Base-by-base conservation (phyloP, 2,329 filamentous ascomycete genomes). In the Dendrostoma leiphaemia region DNA sequence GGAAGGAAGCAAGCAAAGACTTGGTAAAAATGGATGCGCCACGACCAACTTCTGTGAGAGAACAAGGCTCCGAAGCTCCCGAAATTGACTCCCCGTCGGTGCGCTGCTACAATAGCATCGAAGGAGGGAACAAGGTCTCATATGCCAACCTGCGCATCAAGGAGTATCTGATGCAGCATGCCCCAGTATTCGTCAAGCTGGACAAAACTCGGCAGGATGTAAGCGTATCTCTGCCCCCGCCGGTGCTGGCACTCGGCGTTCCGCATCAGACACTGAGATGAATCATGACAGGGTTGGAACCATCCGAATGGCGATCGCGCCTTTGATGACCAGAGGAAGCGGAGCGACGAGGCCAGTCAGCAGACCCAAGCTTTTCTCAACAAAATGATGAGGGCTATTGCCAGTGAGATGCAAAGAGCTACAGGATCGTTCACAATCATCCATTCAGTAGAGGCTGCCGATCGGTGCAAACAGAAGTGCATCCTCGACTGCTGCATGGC, bases 401-500 rank as follows among this genome's bases (percentile, higher is more conserved):
- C 48, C 6, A 19, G 29, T 4, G 43, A 48, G 34, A 51, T 56
- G 21, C 49, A 56, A 9, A 3, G 7, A 5, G 2, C 4, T 21
- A 53, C 48, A 4, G 1, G 29, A 0, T 41, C 48, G 23, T 56
- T 56, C 31, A 37, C 43, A 1, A 56, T 53, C 34, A 8, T n/a
- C 15, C 6, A 24, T 12, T 8, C 21, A 13, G 21, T 6, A 24
- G 2, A 23, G 13, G 21, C 12, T 6, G 17, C 37, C 7, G 21
- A 23, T 19, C 15, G n/a, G 1, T 10, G 12, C 15, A 34, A 23
- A 9, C 8, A 24, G 4, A 19, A 13, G 5, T 12, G 10, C 2
- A 15, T 56, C n/a, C 53, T 56, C 21, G 49, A 56, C 15, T 31
- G 51, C 6, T 56, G 48, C 29, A 38, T 52, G 34, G 48, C 43